phyloP scores from a whole-genome alignment of 116 monocot species.

The Papilionanthe hybrid region DNA sequence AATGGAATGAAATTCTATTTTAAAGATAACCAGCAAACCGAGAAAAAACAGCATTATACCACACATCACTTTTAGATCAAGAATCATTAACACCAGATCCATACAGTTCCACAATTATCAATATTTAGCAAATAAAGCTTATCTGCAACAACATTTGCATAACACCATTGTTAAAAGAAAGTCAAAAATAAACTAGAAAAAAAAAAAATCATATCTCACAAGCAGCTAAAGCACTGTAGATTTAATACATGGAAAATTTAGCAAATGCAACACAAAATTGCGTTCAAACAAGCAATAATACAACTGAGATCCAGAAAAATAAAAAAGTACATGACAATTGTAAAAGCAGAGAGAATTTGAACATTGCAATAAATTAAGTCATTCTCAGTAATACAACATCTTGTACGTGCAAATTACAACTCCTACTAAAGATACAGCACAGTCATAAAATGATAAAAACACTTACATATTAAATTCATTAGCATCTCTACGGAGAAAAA shows the following conservation, averaged over 20 bases:
- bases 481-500: not conserved
- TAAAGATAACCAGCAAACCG: not conserved
- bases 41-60: not conserved
- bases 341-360: not conserved
- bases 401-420: slow-evolving; percentile 7
- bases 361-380: not conserved
- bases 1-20: not conserved
- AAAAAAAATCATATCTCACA: not conserved
- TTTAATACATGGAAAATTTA: not conserved
- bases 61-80: not conserved
- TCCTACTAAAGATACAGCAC: not conserved
- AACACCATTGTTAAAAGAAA: not conserved
- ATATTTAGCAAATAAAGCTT: not conserved
- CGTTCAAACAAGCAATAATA: not conserved
- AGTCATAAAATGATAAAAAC: not conserved
- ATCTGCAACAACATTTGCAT: not conserved
- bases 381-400: not conserved
- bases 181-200: too few species aligned
- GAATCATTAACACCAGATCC: not conserved
- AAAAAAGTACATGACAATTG: not conserved
- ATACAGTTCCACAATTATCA: not conserved
- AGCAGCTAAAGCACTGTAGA: not conserved
- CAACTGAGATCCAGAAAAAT: too few species aligned
- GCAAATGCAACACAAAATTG: not conserved
- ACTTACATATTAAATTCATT: slow-evolving; percentile 7